Conservation (phyloP, 108 stramenopile species). For the Conticribra guillardii region DNA sequence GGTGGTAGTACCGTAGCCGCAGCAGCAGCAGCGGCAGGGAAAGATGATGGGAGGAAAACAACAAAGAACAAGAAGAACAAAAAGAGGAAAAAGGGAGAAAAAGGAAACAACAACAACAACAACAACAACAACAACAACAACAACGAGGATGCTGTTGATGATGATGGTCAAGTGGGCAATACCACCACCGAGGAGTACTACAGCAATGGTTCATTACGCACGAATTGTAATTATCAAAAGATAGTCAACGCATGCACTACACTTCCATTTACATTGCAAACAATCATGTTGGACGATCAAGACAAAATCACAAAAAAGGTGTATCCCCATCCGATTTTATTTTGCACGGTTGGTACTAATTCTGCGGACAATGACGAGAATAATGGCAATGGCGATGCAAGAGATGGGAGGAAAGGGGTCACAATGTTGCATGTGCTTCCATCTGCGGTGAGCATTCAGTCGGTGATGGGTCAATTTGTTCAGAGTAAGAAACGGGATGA, state of each 20-base stretch:
- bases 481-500: slow-evolving; percentile 26
- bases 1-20: no score
- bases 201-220: no score
- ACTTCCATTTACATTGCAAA: slow-evolving; percentile 54
- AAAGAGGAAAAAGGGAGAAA: not conserved
- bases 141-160: no score
- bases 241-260: slow-evolving; percentile 23
- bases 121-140: no score
- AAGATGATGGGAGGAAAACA: slow-evolving; percentile 17
- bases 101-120: slow-evolving; percentile 6
- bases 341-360: not conserved
- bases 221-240: slow-evolving; percentile 9
- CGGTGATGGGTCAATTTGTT: slow-evolving; percentile 27
- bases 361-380: not conserved
- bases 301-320: slow-evolving; percentile 43
- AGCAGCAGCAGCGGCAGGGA: slow-evolving; percentile 2
- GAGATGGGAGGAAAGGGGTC: slow-evolving; percentile 13
- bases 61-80: slow-evolving; percentile 17
- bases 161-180: slow-evolving; percentile 15
- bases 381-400: not conserved
- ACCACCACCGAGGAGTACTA: not conserved
- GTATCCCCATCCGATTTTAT: slow-evolving; percentile 25
- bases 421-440: slow-evolving; percentile 44
- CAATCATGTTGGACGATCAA: slow-evolving; percentile 49
- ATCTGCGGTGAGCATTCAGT: slow-evolving; percentile 11